A percentile compares a stretch with the other conserved stretches of the same genome.
Conservation (phyloP, 768 basidiomycete genomes). For the Dacryopinax spathularia region DNA sequence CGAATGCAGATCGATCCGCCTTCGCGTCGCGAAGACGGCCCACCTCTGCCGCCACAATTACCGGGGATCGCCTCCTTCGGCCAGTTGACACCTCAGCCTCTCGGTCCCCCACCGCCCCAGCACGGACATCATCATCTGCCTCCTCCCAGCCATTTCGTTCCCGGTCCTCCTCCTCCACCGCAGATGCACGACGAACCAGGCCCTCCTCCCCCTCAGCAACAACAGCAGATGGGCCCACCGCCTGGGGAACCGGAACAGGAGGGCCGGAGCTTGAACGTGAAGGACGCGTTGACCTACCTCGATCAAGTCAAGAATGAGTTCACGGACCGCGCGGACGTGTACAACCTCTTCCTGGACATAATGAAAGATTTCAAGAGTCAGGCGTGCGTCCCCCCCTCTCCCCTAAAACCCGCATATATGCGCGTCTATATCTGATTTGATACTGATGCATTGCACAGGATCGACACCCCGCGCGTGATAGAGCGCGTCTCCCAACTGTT, state of each 20-base stretch:
- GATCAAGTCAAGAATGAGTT: slow-evolving; percentile 92
- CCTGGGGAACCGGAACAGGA: too few species aligned
- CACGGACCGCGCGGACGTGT: slow-evolving; percentile 77
- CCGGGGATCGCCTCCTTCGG: not conserved
- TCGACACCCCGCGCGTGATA: slow-evolving; percentile 96
- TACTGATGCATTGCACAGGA: slow-evolving; percentile 36
- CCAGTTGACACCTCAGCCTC: not conserved
- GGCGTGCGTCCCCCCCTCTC: slow-evolving; percentile 18
- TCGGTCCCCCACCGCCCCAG: not conserved
- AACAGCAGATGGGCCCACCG: too few species aligned
- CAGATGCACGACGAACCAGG: not conserved
- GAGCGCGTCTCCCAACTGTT: slow-evolving; percentile 88
- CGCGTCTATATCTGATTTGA: not conserved
- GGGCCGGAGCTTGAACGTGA: slow-evolving; percentile 67
- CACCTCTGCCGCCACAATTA: not conserved
- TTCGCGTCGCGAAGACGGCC: not conserved
- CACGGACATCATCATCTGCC: not conserved
- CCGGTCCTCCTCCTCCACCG: not conserved
- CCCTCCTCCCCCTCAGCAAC: not conserved
- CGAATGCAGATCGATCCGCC: not conserved
- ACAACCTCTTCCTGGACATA: slow-evolving; percentile 87
- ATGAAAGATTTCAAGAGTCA: slow-evolving; percentile 99
- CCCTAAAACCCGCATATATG: too few species aligned
- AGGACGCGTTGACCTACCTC: slow-evolving; percentile 83
- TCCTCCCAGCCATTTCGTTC: not conserved